These are phyloP conservation scores for Boletellus sp. DNA, from an alignment of 768 basidiomycete genomes.

Conservation along the genomic window DNA sequence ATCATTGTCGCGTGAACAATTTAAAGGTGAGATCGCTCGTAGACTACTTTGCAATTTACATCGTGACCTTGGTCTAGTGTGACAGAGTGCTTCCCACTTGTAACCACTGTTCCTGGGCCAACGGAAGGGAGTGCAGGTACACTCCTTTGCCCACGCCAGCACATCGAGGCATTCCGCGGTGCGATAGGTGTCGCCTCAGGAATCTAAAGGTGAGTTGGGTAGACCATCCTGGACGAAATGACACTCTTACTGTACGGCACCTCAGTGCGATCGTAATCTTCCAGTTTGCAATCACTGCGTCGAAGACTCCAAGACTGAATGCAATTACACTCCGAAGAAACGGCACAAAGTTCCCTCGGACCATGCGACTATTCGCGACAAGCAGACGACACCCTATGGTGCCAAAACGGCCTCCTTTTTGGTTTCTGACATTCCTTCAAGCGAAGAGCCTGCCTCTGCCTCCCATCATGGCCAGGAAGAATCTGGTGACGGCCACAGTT, in stretches of 20 bases:
- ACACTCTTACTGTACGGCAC: constrained; percentile 1
- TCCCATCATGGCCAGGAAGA: constrained; percentile 21
- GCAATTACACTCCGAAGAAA: constrained; percentile 74
- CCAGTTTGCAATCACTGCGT: constrained; percentile 68
- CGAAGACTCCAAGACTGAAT: constrained; percentile 49
- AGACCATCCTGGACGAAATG: not conserved
- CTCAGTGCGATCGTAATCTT: constrained; percentile 67
- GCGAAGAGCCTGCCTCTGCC: constrained; percentile 27
- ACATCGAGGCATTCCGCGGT: constrained; percentile 70
- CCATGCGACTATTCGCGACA: constrained; percentile 35
- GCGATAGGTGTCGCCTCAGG: constrained; percentile 63
- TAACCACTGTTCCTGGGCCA: constrained; percentile 67
- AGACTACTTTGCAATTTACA: constrained; percentile 2
- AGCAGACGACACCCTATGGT: constrained; percentile 38
- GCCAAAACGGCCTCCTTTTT: constrained; percentile 49
- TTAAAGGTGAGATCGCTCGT: constrained; percentile 50
- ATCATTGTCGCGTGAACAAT: constrained; percentile 69
- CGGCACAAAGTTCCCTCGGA: constrained; percentile 52
- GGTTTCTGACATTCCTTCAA: constrained; percentile 38
- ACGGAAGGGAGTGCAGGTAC: constrained; percentile 64
- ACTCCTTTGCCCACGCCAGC: constrained; percentile 73
- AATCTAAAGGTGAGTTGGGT: constrained; percentile 57
- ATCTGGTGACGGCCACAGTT: constrained; percentile 35
- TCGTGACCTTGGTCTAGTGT: constrained; percentile 42
- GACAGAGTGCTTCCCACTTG: constrained; percentile 68